These are phyloP conservation scores for Claviceps africana DNA, from an alignment of 2,329 filamentous ascomycete genomes.

Conservation along the genomic window DNA sequence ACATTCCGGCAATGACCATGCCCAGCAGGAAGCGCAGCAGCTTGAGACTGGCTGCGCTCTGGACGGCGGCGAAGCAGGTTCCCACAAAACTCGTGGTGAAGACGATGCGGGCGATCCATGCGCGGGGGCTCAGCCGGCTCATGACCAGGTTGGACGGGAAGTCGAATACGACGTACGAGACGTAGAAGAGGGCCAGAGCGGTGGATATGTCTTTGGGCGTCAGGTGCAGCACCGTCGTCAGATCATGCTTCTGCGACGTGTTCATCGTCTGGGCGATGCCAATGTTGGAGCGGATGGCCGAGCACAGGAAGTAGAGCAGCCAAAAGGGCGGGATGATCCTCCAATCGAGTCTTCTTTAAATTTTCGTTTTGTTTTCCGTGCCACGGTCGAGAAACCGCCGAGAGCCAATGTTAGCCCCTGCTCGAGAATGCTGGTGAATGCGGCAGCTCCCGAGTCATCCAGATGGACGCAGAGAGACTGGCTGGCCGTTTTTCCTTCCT, in stretches of 20 bases:
- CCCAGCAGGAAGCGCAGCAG: conserved; percentile 75
- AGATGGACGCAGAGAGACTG: background rate
- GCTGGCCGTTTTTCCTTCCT: background rate
- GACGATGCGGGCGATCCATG: conserved; percentile 89
- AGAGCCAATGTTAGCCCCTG: background rate
- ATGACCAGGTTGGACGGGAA: conserved; percentile 80
- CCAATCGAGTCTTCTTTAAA: conserved; percentile 40
- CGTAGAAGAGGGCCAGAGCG: conserved; percentile 78
- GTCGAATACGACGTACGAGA: conserved; percentile 83
- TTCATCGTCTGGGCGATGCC: conserved; percentile 96
- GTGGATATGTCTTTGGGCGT: conserved; percentile 67
- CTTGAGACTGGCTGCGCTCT: conserved; percentile 74
- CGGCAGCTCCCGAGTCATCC: no score
- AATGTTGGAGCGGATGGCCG: conserved; percentile 81
- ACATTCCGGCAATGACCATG: conserved; percentile 83
- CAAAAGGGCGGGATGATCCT: conserved; percentile 63
- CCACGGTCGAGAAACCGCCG: background rate
- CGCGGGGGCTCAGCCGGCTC: conserved; percentile 68
- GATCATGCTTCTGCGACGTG: conserved; percentile 51
- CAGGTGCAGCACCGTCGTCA: conserved; percentile 56
- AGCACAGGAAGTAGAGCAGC: conserved; percentile 83
- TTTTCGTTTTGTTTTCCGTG: no score
- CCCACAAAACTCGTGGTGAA: conserved; percentile 77
- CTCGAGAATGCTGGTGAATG: no score
- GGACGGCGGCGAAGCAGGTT: conserved; percentile 68